Evolutionary conservation across 139 green algal species (phyloP).

Genomic region (Tetradesmus lagerheimii): DNA sequence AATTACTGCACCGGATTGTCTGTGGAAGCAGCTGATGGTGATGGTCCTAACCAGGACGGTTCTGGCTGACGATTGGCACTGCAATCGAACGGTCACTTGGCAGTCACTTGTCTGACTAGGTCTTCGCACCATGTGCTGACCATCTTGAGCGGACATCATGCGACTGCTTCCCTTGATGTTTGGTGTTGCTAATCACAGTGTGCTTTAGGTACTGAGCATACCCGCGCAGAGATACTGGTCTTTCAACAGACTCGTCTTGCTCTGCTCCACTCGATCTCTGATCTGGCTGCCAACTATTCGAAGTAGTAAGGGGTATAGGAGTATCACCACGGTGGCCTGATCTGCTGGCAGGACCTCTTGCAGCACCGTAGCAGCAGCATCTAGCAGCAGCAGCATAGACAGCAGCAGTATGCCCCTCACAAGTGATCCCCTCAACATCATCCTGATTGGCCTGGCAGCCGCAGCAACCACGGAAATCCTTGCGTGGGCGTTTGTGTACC

Average conservation of each 20-base stretch:
- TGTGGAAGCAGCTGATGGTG: too few relatives aligned
- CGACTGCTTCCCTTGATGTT: too few relatives aligned
- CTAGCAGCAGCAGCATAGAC: background rate
- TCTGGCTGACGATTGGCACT: background rate
- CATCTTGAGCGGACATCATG: too few relatives aligned
- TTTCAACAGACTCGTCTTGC: background rate
- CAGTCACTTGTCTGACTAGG: background rate
- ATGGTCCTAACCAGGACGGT: background rate
- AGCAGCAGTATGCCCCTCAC: background rate
- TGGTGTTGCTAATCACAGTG: too few relatives aligned
- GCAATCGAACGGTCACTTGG: background rate
- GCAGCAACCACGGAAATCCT: background rate
- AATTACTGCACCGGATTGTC: too few relatives aligned
- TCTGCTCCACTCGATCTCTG: background rate
- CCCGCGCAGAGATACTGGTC: background rate
- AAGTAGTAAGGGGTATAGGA: background rate
- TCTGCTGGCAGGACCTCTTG: background rate
- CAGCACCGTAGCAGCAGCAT: background rate
- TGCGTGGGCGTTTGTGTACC: slow-evolving; percentile 33
- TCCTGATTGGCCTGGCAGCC: background rate
- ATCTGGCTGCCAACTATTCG: background rate
- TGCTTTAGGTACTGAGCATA: too few relatives aligned
- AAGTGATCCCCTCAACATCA: background rate
- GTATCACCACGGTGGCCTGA: background rate
- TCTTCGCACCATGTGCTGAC: background rate